Conservation (phyloP, 495 filamentous ascomycete species). For the Glonium stellatum region DNA sequence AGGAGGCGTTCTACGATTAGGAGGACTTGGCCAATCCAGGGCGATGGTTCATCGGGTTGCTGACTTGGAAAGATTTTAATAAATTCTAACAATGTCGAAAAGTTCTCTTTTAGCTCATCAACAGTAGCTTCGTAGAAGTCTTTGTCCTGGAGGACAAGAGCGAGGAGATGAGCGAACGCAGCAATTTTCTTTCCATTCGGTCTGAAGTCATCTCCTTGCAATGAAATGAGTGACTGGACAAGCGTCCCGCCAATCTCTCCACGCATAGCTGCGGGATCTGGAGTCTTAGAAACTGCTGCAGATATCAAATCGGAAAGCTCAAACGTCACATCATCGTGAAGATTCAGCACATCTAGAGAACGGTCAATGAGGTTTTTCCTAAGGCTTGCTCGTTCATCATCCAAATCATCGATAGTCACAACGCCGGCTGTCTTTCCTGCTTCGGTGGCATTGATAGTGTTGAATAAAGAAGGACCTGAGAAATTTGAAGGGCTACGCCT, state of each 20-base stretch:
- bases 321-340: constrained; percentile 82
- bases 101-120: constrained; percentile 69
- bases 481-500: background rate
- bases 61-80: constrained; percentile 66
- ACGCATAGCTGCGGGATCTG: constrained; percentile 55
- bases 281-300: constrained; percentile 63
- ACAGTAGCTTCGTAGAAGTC: constrained; percentile 73
- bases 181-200: constrained; percentile 75
- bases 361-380: constrained; percentile 77
- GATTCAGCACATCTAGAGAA: constrained; percentile 80
- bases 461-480: constrained; percentile 10
- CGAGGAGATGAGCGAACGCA: constrained; percentile 87
- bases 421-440: constrained; percentile 35
- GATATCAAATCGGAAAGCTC: constrained; percentile 82
- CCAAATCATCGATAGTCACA: constrained; percentile 73
- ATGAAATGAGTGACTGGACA: constrained; percentile 78
- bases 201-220: constrained; percentile 66
- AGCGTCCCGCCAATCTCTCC: constrained; percentile 76
- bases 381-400: constrained; percentile 65
- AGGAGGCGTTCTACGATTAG: constrained; percentile 86
- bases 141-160: constrained; percentile 74
- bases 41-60: constrained; percentile 63
- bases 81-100: constrained; percentile 67
- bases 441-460: constrained; percentile 4
- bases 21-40: constrained; percentile 87